These are phyloP conservation scores for Phylloporus arenicola DNA, from an alignment of 768 basidiomycete species.

Conservation along the genomic window DNA sequence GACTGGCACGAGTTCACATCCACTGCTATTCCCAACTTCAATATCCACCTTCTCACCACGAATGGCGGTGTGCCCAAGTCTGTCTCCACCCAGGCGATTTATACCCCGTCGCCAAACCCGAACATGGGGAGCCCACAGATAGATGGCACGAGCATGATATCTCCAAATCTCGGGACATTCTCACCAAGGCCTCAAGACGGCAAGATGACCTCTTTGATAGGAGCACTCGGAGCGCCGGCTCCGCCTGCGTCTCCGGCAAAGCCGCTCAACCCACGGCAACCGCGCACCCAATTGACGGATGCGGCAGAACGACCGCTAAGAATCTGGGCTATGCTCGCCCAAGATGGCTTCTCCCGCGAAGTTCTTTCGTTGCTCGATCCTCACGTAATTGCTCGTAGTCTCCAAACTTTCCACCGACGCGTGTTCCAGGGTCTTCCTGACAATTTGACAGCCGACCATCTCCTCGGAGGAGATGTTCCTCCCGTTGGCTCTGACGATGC, in stretches of 20 bases:
- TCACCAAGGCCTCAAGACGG: slow-evolving; percentile 49
- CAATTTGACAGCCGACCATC: slow-evolving; percentile 44
- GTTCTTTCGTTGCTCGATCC: slow-evolving; percentile 61
- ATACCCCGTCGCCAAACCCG: slow-evolving; percentile 43
- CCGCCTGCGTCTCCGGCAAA: slow-evolving; percentile 21
- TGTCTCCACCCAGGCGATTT: slow-evolving; percentile 50
- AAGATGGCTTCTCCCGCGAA: slow-evolving; percentile 65
- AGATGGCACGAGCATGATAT: slow-evolving; percentile 16
- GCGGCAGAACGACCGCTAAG: slow-evolving; percentile 25
- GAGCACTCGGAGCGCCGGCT: slow-evolving; percentile 34
- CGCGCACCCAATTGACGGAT: slow-evolving; percentile 18
- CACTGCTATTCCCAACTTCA: slow-evolving; percentile 44
- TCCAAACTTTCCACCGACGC: slow-evolving; percentile 56
- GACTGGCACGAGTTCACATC: slow-evolving; percentile 57
- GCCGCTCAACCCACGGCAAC: slow-evolving; percentile 21
- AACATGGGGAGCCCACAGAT: slow-evolving; percentile 24
- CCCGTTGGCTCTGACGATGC: slow-evolving; percentile 4
- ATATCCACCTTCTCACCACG: slow-evolving; percentile 18
- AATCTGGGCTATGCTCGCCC: slow-evolving; percentile 51
- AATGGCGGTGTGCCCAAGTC: slow-evolving; percentile 37
- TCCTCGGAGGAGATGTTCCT: slow-evolving; percentile 32
- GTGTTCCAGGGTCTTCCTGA: slow-evolving; percentile 49
- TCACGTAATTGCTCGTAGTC: slow-evolving; percentile 54
- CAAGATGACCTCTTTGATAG: slow-evolving; percentile 41
- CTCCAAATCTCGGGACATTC: slow-evolving; percentile 46